Conservation (phyloP, 2,329 filamentous ascomycete genomes). For the Gyromitra esculenta region DNA sequence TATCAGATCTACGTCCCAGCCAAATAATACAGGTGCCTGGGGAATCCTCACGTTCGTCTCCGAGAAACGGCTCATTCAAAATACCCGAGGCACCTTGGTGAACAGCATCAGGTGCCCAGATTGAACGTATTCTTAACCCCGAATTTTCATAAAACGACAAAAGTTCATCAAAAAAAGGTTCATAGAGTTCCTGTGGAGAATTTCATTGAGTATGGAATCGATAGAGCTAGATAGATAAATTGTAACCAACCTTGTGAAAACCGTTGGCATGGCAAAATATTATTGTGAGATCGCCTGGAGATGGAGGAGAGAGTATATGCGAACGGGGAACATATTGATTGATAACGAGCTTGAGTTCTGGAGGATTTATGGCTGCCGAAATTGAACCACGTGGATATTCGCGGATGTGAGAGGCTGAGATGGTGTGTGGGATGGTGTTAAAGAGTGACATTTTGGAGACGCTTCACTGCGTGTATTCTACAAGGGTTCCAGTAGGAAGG, state of each 20-base stretch:
- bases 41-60: conserved; percentile 78
- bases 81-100: conserved; percentile 82
- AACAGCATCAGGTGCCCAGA: conserved; percentile 91
- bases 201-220: conserved; percentile 41
- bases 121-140: conserved; percentile 77
- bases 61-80: conserved; percentile 78
- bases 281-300: conserved; percentile 82
- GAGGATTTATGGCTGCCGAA: conserved; percentile 72
- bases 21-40: not conserved
- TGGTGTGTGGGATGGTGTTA: conserved; percentile 71
- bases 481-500: not conserved
- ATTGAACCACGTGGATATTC: conserved; percentile 78
- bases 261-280: conserved; percentile 90
- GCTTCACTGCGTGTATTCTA: not conserved
- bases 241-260: conserved; percentile 75
- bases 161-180: conserved; percentile 89
- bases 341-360: conserved; percentile 76
- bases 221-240: not conserved
- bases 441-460: conserved; percentile 62
- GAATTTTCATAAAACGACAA: conserved; percentile 67
- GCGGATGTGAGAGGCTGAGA: conserved; percentile 80
- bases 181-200: conserved; percentile 78
- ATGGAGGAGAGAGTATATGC: conserved; percentile 68
- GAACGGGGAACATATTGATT: conserved; percentile 87
- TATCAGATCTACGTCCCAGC: conserved; percentile 1